Evolutionary conservation across 2,329 filamentous ascomycete genomes (phyloP), one percentile per base, ranked within the genome.

Genomic region (Stagonosporopsis cucurbitacearum): DNA sequence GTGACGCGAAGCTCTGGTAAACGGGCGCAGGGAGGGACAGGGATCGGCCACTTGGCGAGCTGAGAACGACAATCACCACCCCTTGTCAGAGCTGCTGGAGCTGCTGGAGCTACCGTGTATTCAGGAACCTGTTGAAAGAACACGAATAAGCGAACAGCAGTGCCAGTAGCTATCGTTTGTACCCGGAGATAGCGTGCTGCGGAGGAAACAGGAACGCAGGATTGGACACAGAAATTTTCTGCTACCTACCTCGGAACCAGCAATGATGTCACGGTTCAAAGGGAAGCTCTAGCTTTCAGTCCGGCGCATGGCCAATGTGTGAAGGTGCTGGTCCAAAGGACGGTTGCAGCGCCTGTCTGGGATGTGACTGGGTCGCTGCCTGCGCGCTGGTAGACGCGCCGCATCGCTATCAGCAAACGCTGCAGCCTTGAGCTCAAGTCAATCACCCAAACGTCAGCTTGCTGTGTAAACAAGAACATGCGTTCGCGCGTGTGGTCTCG

Each of bases 1-100:
- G 68, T 70, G 68, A 71, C 67, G 69, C 65, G 68, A 69, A 64
- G 66, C 60, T 67, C 62, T 62, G 61, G 59, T 57, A 47, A 30
- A 54, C 56, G 54, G 61, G 52, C 57, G 50, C 53, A 59, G 63
- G 54, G 48, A 52, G 54, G 23, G 48, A 57, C 54, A 57, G 54
- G 54, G 54, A 57, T 57, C 37, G 49, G 48, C 54, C 50, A 52
- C 60, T 61, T 63, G 60, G 62, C 58, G 58, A 49, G 56, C 50
- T 61, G 51, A 48, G 60, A 64, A 61, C 62, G 59, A 64, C 61
- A 55, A 57, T 50, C 43, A 47, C 59, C 43, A 53, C 57, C 58
- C 59, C 49, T 59, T 48, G 53, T 62, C 57, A 48, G 55, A 50
- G 55, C 46, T 50, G 55, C 46, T 50, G 46, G 25, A 47, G 47